These are phyloP conservation scores for Cadophora sp. DNA, from an alignment of 2,329 filamentous ascomycete genomes.

Conservation along the genomic window DNA sequence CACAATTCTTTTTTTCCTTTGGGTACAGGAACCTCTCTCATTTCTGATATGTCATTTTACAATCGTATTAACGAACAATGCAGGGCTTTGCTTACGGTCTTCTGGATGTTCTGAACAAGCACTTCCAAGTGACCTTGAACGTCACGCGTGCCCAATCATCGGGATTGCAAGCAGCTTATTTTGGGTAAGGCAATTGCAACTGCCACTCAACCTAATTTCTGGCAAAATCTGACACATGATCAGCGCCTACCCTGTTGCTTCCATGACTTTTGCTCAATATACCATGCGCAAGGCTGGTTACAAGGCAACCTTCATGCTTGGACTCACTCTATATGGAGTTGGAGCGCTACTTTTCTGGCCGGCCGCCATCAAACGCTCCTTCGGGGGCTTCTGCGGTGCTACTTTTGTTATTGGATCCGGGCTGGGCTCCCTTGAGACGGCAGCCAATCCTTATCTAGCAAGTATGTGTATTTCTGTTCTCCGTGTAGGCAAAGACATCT, in stretches of 20 bases:
- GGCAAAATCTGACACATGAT: background rate
- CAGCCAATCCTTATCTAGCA: conserved; percentile 67
- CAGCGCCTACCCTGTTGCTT: background rate
- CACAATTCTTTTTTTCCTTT: conserved; percentile 58
- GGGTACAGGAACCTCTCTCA: conserved; percentile 36
- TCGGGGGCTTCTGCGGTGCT: conserved; percentile 74
- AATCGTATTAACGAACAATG: background rate
- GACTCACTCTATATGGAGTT: conserved; percentile 66
- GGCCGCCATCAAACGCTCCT: too few relatives aligned
- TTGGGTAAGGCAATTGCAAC: conserved; percentile 43
- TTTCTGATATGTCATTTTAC: conserved; percentile 7
- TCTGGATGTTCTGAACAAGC: conserved; percentile 53
- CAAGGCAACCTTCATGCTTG: conserved; percentile 64
- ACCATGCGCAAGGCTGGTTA: background rate
- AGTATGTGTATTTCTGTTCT: background rate
- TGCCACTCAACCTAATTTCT: background rate
- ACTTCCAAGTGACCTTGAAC: conserved; percentile 51
- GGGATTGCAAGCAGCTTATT: conserved; percentile 45
- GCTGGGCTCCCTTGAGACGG: conserved; percentile 76
- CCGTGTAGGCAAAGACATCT: background rate
- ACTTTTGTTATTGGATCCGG: conserved; percentile 80
- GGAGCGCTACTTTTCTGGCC: conserved; percentile 51
- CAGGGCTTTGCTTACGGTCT: conserved; percentile 53
- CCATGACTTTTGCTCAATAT: background rate
- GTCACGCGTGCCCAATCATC: conserved; percentile 42